These are phyloP conservation scores for Mangifera indica DNA, from an alignment of 345 rosid genomes.

Conservation along the genomic window DNA sequence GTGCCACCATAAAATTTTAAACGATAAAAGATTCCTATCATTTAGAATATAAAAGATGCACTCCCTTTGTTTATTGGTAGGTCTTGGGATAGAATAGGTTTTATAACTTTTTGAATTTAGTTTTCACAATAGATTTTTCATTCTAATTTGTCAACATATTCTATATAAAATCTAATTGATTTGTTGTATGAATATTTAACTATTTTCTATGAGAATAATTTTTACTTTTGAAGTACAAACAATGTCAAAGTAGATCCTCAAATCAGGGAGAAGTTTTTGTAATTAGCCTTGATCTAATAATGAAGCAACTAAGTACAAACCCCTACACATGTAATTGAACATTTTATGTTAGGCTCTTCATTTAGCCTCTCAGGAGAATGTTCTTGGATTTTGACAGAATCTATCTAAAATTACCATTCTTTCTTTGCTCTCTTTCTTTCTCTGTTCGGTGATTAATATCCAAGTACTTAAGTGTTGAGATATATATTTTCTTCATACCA, in stretches of 20 bases:
- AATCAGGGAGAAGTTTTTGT: not conserved
- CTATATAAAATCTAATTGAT: not conserved
- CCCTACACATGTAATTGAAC: not conserved
- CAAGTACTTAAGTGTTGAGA: not conserved
- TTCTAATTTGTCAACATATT: not conserved
- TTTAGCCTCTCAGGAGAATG: too few relatives aligned
- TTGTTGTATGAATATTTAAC: not conserved
- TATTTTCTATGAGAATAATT: not conserved
- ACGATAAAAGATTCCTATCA: not conserved
- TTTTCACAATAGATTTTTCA: not conserved
- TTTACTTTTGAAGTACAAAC: not conserved
- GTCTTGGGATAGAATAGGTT: not conserved
- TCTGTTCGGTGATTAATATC: not conserved
- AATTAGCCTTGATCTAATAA: not conserved
- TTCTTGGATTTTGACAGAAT: too few relatives aligned
- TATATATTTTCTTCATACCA: not conserved
- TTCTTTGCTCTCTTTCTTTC: not conserved
- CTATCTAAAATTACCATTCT: not conserved
- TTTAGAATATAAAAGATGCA: not conserved
- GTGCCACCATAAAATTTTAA: not conserved
- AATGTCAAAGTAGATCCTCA: not conserved
- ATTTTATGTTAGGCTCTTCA: too few relatives aligned
- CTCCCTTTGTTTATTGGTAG: not conserved
- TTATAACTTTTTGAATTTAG: not conserved
- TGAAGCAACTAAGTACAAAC: not conserved